Evolutionary conservation across 1,139 yeast genomes (phyloP).

Genomic region (Blastobotrys illinoisensis): DNA sequence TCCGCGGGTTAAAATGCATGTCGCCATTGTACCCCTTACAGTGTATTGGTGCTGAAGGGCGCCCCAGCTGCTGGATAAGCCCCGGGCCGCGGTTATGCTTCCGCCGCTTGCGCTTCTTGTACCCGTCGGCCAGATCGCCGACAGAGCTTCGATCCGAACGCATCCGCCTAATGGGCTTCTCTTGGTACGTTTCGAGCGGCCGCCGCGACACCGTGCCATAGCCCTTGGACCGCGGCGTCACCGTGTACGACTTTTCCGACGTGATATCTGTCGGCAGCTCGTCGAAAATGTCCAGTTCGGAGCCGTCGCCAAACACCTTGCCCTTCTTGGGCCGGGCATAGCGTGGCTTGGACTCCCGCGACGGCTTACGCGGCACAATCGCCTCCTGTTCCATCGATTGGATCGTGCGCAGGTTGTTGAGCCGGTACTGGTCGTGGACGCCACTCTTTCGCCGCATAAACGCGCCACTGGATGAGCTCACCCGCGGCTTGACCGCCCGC

Average conservation of each 20-base stretch:
- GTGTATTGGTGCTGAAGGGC: constrained; percentile 22
- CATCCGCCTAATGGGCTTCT: constrained; percentile 6
- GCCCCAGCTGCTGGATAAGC: constrained; percentile 34
- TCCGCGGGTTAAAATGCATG: constrained; percentile 53
- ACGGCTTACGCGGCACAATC: neutral
- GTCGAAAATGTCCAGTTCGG: constrained; percentile 31
- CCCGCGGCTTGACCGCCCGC: neutral
- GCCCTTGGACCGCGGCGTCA: constrained; percentile 14
- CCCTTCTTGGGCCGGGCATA: constrained; percentile 18
- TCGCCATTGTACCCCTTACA: constrained; percentile 29
- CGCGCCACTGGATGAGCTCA: constrained; percentile 1
- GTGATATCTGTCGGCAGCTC: constrained; percentile 27
- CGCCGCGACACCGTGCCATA: constrained; percentile 7
- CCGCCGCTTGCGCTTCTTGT: constrained; percentile 9
- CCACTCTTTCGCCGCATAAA: neutral
- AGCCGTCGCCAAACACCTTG: constrained; percentile 30
- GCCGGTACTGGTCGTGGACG: neutral
- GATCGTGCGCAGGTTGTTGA: neutral
- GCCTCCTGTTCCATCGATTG: constrained; percentile 1
- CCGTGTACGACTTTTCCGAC: constrained; percentile 18
- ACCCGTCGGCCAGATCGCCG: constrained; percentile 3
- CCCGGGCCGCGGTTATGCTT: constrained; percentile 23
- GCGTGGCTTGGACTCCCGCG: constrained; percentile 10
- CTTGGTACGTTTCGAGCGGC: constrained; percentile 17
- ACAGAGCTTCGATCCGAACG: neutral